phyloP scores from a whole-genome alignment of 768 basidiomycete species.

The Suillus placidus region DNA sequence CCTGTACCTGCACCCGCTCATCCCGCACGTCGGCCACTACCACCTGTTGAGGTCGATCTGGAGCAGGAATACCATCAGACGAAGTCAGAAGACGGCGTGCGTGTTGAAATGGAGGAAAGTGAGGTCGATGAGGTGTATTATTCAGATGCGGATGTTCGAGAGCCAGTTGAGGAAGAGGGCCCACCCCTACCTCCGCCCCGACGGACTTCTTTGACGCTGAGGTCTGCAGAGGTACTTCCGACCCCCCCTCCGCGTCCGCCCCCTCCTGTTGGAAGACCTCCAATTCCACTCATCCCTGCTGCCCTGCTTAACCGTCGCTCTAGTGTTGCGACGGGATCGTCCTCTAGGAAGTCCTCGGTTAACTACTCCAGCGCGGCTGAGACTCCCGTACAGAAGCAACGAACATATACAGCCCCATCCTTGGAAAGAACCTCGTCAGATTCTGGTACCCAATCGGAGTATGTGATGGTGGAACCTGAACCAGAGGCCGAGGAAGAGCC shows the following conservation, averaged over 20 bases:
- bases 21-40: conserved; percentile 32
- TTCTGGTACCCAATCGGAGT: conserved; percentile 44
- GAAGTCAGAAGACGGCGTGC: conserved; percentile 63
- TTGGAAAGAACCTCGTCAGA: conserved; percentile 8
- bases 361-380: conserved; percentile 27
- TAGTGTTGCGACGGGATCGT: conserved; percentile 37
- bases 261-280: conserved; percentile 39
- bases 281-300: conserved; percentile 40
- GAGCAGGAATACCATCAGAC: conserved; percentile 25
- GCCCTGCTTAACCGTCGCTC: conserved; percentile 37
- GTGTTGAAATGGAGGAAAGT: conserved; percentile 71
- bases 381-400: conserved; percentile 16
- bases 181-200: conserved; percentile 62
- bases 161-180: conserved; percentile 43
- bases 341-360: conserved; percentile 43
- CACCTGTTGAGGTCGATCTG: conserved; percentile 15
- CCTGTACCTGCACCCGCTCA: conserved; percentile 37
- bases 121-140: conserved; percentile 69
- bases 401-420: neutral
- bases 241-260: conserved; percentile 50
- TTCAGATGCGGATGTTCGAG: conserved; percentile 49
- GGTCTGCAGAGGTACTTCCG: conserved; percentile 38
- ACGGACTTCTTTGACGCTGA: conserved; percentile 27
- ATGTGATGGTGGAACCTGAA: conserved; percentile 66
- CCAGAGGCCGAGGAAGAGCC: conserved; percentile 35